Percentiles rank a stretch among this genome's conserved stretches.
Evolutionary conservation across 192 early-diverging fungal species (phyloP).

Genomic region (Mortierella claussenii): DNA sequence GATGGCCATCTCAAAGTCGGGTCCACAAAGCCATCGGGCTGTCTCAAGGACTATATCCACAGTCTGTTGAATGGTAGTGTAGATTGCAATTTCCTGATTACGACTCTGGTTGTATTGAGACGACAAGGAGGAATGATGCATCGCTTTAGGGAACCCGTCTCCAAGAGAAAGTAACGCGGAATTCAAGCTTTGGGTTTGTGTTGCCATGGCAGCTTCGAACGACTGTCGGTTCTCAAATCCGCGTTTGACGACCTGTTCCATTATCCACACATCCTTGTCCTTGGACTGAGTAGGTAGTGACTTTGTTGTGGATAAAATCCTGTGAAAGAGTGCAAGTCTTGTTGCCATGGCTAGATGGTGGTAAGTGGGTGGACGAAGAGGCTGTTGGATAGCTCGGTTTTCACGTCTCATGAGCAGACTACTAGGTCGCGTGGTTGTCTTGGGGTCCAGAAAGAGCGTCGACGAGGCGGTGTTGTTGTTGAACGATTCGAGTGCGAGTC

Average conservation of each 20-base stretch:
- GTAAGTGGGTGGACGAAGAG: background rate
- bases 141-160: conserved; percentile 5
- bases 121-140: conserved; percentile 1
- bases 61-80: conserved; percentile 24
- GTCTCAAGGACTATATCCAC: conserved; percentile 28
- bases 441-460: conserved; percentile 16
- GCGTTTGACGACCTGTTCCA: conserved; percentile 20
- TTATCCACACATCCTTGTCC: conserved; percentile 40
- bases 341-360: conserved; percentile 40
- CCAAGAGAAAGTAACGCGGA: conserved; percentile 8
- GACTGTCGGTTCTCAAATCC: conserved; percentile 19
- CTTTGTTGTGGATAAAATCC: conserved; percentile 31
- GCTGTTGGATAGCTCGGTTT: conserved; percentile 9
- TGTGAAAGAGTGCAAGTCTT: conserved; percentile 35
- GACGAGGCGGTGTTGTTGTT: conserved; percentile 6
- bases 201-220: conserved; percentile 19
- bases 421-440: conserved; percentile 1
- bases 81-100: conserved; percentile 25
- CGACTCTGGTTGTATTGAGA: background rate
- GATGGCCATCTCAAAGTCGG: conserved; percentile 47
- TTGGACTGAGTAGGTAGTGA: conserved; percentile 17
- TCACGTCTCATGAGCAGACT: conserved; percentile 38
- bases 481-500: conserved; percentile 18
- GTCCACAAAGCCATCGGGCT: conserved; percentile 46
- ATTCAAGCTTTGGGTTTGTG: conserved; percentile 8